These are phyloP conservation scores for Clitopilus passeckerianus DNA, from an alignment of 768 basidiomycete species.

Conservation along the genomic window DNA sequence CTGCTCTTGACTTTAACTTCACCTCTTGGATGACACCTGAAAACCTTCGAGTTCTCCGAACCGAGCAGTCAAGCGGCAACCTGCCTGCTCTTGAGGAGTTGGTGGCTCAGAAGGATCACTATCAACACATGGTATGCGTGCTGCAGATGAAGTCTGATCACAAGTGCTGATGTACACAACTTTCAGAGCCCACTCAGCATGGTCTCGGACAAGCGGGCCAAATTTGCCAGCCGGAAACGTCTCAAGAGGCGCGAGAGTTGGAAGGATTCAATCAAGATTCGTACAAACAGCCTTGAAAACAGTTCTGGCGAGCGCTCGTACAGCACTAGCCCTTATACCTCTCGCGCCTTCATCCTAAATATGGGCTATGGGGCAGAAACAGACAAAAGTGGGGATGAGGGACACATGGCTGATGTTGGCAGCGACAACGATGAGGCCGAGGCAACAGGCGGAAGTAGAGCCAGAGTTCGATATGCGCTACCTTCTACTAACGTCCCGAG, in stretches of 20 bases:
- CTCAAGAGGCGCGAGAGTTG: slow-evolving; percentile 54
- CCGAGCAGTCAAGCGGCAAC: slow-evolving; percentile 83
- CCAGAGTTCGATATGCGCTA: slow-evolving; percentile 64
- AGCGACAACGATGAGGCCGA: slow-evolving; percentile 47
- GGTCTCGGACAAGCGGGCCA: slow-evolving; percentile 64
- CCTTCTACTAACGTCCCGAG: slow-evolving; percentile 4
- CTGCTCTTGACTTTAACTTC: slow-evolving; percentile 95
- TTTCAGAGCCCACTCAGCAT: slow-evolving; percentile 79
- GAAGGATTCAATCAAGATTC: slow-evolving; percentile 48
- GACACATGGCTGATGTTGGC: slow-evolving; percentile 49
- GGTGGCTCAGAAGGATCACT: slow-evolving; percentile 81
- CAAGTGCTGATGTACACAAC: not conserved
- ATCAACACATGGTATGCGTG: slow-evolving; percentile 68
- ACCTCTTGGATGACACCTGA: slow-evolving; percentile 93
- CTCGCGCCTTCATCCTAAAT: slow-evolving; percentile 10
- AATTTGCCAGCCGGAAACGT: slow-evolving; percentile 31
- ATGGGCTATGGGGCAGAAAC: slow-evolving; percentile 1
- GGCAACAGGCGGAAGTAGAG: slow-evolving; percentile 62
- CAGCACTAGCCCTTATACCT: slow-evolving; percentile 19
- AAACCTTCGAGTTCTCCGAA: slow-evolving; percentile 77
- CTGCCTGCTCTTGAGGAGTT: slow-evolving; percentile 67
- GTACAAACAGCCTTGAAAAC: not conserved
- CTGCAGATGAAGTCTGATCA: slow-evolving; percentile 10
- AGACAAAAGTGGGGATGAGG: slow-evolving; percentile 37
- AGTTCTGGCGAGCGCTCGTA: not conserved